These are phyloP conservation scores for Phytopythium boreale DNA, from an alignment of 352 stramenopile genomes.

Conservation along the genomic window DNA sequence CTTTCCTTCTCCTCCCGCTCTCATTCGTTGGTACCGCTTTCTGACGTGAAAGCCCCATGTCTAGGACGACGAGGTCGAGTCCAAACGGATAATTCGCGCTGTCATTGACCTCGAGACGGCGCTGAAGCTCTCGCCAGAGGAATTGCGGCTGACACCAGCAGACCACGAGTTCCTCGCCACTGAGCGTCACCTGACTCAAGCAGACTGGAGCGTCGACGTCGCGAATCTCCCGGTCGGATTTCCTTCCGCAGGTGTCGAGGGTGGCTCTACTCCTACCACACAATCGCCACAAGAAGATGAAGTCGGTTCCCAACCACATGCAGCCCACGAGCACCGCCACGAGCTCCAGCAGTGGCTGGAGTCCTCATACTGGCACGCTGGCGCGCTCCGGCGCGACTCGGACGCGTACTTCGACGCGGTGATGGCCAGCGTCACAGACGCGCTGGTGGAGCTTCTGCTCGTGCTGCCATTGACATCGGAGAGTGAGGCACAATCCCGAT, in stretches of 20 bases:
- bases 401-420: slow-evolving; percentile 44
- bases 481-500: neutral
- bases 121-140: slow-evolving; percentile 32
- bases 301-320: neutral
- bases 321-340: neutral
- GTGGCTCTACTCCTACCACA: neutral
- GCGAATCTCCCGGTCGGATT: neutral
- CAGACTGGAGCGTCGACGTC: slow-evolving; percentile 49
- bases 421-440: slow-evolving; percentile 31
- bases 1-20: neutral
- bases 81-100: slow-evolving; percentile 42
- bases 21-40: neutral
- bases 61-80: slow-evolving; percentile 36
- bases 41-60: neutral
- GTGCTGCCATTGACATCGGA: slow-evolving; percentile 19
- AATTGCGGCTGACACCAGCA: slow-evolving; percentile 25
- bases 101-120: slow-evolving; percentile 33
- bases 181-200: slow-evolving; percentile 26
- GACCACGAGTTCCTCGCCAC: slow-evolving; percentile 42
- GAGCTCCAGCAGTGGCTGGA: neutral
- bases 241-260: neutral
- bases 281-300: neutral
- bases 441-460: slow-evolving; percentile 44
- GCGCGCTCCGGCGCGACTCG: slow-evolving; percentile 36
- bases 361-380: neutral